phyloP scores from a whole-genome alignment of 2,329 filamentous ascomycete genomes.

The Pestalotiopsis sp. region DNA sequence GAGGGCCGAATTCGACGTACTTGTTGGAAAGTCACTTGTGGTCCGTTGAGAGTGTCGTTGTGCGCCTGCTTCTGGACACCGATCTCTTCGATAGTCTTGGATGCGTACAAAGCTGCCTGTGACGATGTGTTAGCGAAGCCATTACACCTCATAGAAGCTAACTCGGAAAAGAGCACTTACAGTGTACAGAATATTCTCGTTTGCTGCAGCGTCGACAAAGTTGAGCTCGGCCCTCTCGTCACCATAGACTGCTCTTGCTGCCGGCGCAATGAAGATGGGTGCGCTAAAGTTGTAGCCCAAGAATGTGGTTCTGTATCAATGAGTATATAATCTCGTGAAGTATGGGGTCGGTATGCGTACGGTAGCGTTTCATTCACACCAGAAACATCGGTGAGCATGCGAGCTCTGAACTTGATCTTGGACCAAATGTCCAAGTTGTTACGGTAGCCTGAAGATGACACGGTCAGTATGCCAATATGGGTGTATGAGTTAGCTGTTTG shows the following conservation, averaged over 20 bases:
- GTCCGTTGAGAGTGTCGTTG: slow-evolving; percentile 17
- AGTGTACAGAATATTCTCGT: slow-evolving; percentile 44
- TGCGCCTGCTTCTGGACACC: slow-evolving; percentile 22
- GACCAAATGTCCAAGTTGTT: slow-evolving; percentile 54
- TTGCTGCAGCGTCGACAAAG: slow-evolving; percentile 42
- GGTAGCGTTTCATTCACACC: slow-evolving; percentile 35
- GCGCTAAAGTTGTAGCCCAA: slow-evolving; percentile 45
- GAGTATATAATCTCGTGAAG: neutral
- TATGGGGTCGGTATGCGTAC: slow-evolving; percentile 19
- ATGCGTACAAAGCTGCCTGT: slow-evolving; percentile 25
- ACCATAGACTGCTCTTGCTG: slow-evolving; percentile 39
- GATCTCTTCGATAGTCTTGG: slow-evolving; percentile 28
- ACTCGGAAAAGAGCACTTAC: slow-evolving; percentile 14
- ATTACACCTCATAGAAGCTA: slow-evolving; percentile 7
- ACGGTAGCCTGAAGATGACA: slow-evolving; percentile 39
- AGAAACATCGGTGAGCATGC: slow-evolving; percentile 41
- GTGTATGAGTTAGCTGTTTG: neutral
- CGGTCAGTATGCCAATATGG: neutral
- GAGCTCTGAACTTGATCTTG: slow-evolving; percentile 46
- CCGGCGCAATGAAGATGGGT: slow-evolving; percentile 47
- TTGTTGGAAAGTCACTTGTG: slow-evolving; percentile 30
- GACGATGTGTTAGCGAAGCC: neutral
- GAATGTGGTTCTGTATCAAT: slow-evolving; percentile 38
- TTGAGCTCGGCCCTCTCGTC: slow-evolving; percentile 40
- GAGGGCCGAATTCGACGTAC: slow-evolving; percentile 2